Conservation (phyloP, 305 asterid species). For the Solanum hybrid region DNA sequence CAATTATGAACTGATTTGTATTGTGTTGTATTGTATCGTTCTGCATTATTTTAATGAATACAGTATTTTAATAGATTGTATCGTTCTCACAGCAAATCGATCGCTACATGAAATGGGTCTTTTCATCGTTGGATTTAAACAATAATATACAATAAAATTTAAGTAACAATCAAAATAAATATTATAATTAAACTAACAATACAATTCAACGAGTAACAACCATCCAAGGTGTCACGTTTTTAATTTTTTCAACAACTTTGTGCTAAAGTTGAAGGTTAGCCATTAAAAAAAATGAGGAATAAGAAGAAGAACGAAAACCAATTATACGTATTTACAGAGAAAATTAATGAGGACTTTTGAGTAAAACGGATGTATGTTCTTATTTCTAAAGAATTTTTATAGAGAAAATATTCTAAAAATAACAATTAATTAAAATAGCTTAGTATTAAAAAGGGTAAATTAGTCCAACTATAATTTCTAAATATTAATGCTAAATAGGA, state of each 20-base stretch:
- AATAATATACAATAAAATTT: no score
- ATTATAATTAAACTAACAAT: no score
- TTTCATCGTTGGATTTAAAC: rapidly evolving
- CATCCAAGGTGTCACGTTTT: not conserved
- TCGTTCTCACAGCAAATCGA: not conserved
- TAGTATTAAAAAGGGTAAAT: not conserved
- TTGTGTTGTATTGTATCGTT: no score
- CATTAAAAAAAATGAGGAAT: not conserved
- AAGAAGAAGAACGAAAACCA: not conserved
- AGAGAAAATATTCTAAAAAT: not conserved
- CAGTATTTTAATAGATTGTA: rapidly evolving
- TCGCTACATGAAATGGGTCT: rapidly evolving
- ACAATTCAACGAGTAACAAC: not conserved
- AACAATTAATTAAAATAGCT: not conserved
- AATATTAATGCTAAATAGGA: not conserved
- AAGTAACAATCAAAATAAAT: no score
- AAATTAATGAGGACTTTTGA: not conserved
- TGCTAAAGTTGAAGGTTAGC: not conserved
- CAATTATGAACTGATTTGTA: not conserved
- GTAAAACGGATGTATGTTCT: not conserved
- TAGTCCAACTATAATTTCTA: not conserved
- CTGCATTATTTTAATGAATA: no score
- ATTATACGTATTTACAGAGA: not conserved
- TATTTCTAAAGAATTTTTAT: not conserved
- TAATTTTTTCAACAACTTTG: not conserved